Evolutionary conservation across 2,329 filamentous ascomycete genomes (phyloP).

Genomic region (Metarhizium brunneum): DNA sequence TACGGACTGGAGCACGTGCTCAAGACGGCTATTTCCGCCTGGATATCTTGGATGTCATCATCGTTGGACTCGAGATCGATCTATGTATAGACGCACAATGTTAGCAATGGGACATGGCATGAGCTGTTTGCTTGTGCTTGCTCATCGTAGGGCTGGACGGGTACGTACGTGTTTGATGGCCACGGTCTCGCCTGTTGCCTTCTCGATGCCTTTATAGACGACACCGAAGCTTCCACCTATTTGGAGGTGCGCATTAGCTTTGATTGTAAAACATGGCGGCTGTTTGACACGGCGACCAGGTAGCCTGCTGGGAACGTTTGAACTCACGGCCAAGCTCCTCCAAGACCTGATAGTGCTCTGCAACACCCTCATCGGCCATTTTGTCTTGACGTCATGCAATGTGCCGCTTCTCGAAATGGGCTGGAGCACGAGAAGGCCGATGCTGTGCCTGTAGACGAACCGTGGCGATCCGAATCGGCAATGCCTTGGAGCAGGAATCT

Average conservation of each 20-base stretch:
- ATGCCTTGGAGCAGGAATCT: not conserved
- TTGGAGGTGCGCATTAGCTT: not conserved
- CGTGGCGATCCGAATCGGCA: not conserved
- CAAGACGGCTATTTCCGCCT: slow-evolving; percentile 90
- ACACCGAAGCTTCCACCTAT: slow-evolving; percentile 89
- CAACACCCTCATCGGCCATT: slow-evolving; percentile 59
- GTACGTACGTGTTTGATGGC: slow-evolving; percentile 89
- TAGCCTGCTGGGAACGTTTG: no score
- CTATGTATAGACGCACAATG: slow-evolving; percentile 33
- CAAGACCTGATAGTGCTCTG: slow-evolving; percentile 84
- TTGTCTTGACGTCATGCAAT: slow-evolving; percentile 17
- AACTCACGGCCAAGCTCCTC: slow-evolving; percentile 89
- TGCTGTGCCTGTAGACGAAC: not conserved
- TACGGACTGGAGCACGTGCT: slow-evolving; percentile 91
- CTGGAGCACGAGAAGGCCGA: not conserved
- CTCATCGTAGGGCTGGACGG: not conserved
- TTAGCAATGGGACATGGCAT: not conserved
- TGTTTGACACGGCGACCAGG: not conserved
- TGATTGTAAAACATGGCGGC: not conserved
- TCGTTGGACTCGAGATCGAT: slow-evolving; percentile 98
- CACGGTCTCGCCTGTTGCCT: slow-evolving; percentile 80
- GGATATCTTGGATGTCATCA: slow-evolving; percentile 96
- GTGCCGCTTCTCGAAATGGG: not conserved
- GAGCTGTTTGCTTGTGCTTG: not conserved
- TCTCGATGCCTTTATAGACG: slow-evolving; percentile 95